These are phyloP conservation scores for Prunus fruticosa DNA, from an alignment of 306 rosid species.

Conservation along the genomic window DNA sequence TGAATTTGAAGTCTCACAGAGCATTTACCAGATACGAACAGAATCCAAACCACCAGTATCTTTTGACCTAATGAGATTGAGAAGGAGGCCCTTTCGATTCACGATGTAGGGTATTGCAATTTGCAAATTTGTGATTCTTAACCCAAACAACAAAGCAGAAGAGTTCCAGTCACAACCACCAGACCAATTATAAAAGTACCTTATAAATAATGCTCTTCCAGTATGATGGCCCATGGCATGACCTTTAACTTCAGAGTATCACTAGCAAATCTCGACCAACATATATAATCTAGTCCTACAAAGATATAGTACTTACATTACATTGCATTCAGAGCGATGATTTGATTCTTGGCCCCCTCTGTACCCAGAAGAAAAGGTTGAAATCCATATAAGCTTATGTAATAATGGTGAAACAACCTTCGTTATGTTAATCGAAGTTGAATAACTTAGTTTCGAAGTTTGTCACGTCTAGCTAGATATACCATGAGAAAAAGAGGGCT, in stretches of 20 bases:
- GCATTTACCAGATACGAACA: slow-evolving; percentile 3
- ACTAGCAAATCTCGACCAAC: slow-evolving; percentile 16
- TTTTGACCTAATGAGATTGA: slow-evolving; percentile 20
- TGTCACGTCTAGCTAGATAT: neutral
- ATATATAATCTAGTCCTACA: neutral
- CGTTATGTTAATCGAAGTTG: neutral
- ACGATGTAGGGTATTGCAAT: neutral
- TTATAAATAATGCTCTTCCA: neutral
- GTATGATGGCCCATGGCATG: slow-evolving; percentile 8
- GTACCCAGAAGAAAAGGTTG: no score
- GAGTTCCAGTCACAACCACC: slow-evolving; percentile 19
- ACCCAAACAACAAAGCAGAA: slow-evolving; percentile 15
- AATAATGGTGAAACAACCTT: no score
- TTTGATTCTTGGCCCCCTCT: no score
- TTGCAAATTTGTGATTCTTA: neutral
- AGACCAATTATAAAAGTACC: neutral
- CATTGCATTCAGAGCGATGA: neutral
- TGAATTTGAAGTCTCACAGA: neutral
- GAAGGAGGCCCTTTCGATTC: slow-evolving; percentile 8
- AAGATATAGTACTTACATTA: neutral
- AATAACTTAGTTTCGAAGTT: neutral
- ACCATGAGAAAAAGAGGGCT: neutral
- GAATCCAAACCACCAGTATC: slow-evolving; percentile 9
- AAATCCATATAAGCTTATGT: no score
- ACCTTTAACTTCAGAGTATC: neutral